Base-by-base conservation (phyloP, 2,329 filamentous ascomycete genomes). In the Verticillium longisporum region DNA sequence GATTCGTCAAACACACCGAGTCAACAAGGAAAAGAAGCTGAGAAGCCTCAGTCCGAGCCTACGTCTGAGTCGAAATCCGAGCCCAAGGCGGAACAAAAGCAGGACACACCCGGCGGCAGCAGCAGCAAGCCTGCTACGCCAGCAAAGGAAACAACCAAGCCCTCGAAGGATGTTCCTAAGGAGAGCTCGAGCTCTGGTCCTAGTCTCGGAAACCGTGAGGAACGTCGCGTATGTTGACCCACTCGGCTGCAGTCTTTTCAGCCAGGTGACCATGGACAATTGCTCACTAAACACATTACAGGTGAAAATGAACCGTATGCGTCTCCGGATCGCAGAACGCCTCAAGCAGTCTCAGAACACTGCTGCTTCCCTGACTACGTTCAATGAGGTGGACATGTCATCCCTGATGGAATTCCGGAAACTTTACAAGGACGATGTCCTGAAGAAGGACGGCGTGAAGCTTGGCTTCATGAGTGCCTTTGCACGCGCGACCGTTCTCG, bases 251-350 rank as follows among this genome's bases (percentile, higher is more conserved):
- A 26, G 26, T 26, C 26, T 26, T 26, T 26, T 26, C 26, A 26
- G 26, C 26, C 26, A 26, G 26, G 26, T 26, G 26, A 26, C 26
- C 26, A 26, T 2, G 55, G 18, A 31, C 10, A 36, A 61, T 68
- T 58, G 68, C 50, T 34, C 26, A 34, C 2, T 15, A 26, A 18
- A 64, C 54, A 60, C 61, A 57, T 26, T 26, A n/a, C 69, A 95
- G 91, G 92, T 98, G 71, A 99, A 99, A 84, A 99, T 99, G 95
- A 98, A 98, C 83, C 92, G 95, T 66, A 99, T 99, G 95, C 92
- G 95, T 67, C 86, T 98, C 64, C 89, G 95, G 64, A 99, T 98
- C 68, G 92, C 95, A 58, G 95, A 99, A 81, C 92, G 95, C 68
- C 85, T 99, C 66, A 99, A 99, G 86, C 95, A 99, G 76, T 98